Conservation (phyloP, 768 basidiomycete genomes). For the Cyclocybe aegerita region DNA sequence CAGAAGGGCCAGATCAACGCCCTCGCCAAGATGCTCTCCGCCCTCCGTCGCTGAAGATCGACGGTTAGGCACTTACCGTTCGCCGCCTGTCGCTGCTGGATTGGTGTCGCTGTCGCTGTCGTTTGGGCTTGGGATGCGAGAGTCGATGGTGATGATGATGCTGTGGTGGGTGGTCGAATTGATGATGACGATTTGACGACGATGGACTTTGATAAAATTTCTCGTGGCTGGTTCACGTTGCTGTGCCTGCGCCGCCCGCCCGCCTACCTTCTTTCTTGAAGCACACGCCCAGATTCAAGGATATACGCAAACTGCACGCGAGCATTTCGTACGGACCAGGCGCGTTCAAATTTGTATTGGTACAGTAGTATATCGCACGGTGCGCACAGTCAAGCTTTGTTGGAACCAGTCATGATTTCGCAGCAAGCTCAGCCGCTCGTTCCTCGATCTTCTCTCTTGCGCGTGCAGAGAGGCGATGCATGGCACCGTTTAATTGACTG, state of each 20-base stretch:
- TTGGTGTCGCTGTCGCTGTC: too few relatives aligned
- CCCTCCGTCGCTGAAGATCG: constrained; percentile 59
- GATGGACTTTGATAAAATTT: too few relatives aligned
- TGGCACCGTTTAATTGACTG: constrained; percentile 14
- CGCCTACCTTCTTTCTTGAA: background rate
- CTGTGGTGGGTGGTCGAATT: too few relatives aligned
- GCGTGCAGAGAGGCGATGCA: background rate
- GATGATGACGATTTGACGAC: too few relatives aligned
- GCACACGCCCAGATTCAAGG: background rate
- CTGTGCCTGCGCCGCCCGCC: background rate
- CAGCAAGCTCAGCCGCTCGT: constrained; percentile 7
- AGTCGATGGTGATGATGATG: too few relatives aligned
- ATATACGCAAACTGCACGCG: constrained; percentile 1
- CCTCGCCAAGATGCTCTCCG: constrained; percentile 89
- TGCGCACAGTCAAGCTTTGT: constrained; percentile 25
- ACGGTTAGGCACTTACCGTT: background rate
- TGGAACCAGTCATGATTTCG: constrained; percentile 13
- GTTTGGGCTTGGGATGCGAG: too few relatives aligned
- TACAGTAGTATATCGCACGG: constrained; percentile 43
- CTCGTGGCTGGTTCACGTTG: too few relatives aligned
- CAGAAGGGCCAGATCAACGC: constrained; percentile 89
- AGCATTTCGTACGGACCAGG: constrained; percentile 29
- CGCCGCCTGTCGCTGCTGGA: too few relatives aligned
- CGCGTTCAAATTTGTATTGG: constrained; percentile 49
- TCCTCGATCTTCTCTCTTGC: constrained; percentile 11